These are phyloP conservation scores for Fusarium lyarnte DNA, from an alignment of 2,329 filamentous ascomycete genomes.

Conservation along the genomic window DNA sequence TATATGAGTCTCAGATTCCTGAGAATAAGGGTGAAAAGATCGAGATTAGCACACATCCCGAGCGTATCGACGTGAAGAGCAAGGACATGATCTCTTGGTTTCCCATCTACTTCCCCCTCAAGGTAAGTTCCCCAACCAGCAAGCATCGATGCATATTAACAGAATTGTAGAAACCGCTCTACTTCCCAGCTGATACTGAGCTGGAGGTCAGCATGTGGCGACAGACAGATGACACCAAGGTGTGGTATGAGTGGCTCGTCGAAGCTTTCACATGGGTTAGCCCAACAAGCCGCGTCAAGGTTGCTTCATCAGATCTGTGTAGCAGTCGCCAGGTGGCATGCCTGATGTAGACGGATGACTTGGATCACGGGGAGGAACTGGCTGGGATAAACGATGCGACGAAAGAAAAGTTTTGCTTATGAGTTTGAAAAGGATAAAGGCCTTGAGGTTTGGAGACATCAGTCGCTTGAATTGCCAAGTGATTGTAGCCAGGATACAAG, in stretches of 20 bases:
- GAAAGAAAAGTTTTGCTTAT: conserved; percentile 31
- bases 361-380: neutral
- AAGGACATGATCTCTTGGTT: conserved; percentile 99
- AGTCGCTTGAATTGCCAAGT: conserved; percentile 20
- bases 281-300: conserved; percentile 69
- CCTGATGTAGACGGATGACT: conserved; percentile 65
- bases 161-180: conserved; percentile 75
- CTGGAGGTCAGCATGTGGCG: conserved; percentile 95
- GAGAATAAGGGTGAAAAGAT: conserved; percentile 62
- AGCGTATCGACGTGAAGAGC: conserved; percentile 91
- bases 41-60: conserved; percentile 91
- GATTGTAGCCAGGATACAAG: neutral
- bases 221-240: conserved; percentile 91
- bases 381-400: conserved; percentile 10
- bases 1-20: conserved; percentile 71
- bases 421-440: neutral
- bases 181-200: conserved; percentile 84
- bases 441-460: too few species aligned
- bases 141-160: neutral
- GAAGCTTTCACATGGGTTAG: conserved; percentile 79
- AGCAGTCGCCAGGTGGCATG: conserved; percentile 76
- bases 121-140: conserved; percentile 64
- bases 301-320: conserved; percentile 73
- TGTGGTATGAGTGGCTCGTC: conserved; percentile 99
- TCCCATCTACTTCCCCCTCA: conserved; percentile 96